Base-by-base conservation (phyloP, 2,329 filamentous ascomycete species). In the Scedosporium boydii region DNA sequence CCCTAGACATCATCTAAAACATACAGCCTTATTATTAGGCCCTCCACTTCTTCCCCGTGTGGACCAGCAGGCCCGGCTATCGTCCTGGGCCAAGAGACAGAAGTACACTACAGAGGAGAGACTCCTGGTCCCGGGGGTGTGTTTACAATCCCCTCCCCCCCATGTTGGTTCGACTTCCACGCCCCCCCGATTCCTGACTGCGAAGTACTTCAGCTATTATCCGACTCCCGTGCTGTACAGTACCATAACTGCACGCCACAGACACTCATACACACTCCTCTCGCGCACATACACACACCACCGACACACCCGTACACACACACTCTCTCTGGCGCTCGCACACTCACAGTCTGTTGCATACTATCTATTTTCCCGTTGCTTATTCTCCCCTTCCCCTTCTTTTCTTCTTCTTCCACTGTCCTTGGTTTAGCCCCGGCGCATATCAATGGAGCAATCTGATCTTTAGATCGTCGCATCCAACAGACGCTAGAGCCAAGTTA, bases 281-380 rank as follows among this genome's bases (percentile, higher is more conserved):
- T 34, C 29, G 29, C 29, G 29, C 29, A 34, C 29, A 34, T 34
- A 34, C 29, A 34, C 29, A 34, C 29, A 29, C 44, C 18, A 46
- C 44, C 4, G 14, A 46, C 44, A 46, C 44, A 48, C 44, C 44
- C 16, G 12, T 10, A 48, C 21, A 48, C 44, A 48, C 44, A 48
- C 21, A 48, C 44, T n/a, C 44, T n/a, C n/a, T n/a, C n/a, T n/a
- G n/a, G 44, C 44, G 55, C 55, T 16, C 55, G n/a, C 48, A 23
- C 26, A 58, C 55, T 29, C 55, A 58, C 55, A 58, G 16, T 38
- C 27, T 38, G 29, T 38, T 29, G 55, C 55, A 21, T 58, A 14
- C 55, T 58, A 29, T 58, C 55, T 58, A 38, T 38, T 38, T 58
- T 34, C 55, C 55, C 55, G 26, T 58, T 58, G 55, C 55, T 58